These are phyloP conservation scores for Leishmania mexicana DNA, from an alignment of 208 protist species.

Conservation along the genomic window DNA sequence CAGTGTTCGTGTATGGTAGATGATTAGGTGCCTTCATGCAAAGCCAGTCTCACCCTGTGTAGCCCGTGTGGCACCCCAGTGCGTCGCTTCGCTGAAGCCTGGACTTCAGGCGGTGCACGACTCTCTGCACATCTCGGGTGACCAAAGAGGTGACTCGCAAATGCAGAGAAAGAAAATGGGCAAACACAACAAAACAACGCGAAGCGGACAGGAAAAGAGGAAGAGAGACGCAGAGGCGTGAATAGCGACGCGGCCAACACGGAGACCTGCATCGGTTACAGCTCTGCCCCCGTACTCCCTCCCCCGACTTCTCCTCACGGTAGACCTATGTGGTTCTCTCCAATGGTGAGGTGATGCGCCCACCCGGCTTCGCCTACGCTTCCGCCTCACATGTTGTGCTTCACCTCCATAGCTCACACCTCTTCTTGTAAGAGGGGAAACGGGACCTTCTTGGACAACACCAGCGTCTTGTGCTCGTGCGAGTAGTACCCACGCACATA, in stretches of 20 bases:
- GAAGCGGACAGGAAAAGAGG: background rate
- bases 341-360: background rate
- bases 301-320: background rate
- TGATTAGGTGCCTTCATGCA: background rate
- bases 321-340: background rate
- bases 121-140: too few species aligned
- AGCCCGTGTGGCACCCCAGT: background rate
- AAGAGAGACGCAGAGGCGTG: background rate
- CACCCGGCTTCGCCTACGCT: background rate
- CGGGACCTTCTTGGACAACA: constrained; percentile 68
- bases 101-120: background rate
- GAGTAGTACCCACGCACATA: constrained; percentile 83
- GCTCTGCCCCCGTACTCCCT: background rate
- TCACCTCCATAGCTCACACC: background rate
- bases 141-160: background rate
- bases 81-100: background rate
- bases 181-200: background rate
- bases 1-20: background rate
- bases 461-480: constrained; percentile 81
- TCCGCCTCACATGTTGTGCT: background rate
- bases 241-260: background rate
- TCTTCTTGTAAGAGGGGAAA: constrained; percentile 56
- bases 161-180: background rate
- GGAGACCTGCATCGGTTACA: background rate
- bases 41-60: background rate